A percentile compares a stretch with the other conserved stretches of the same genome.
phyloP scores from a whole-genome alignment of 768 basidiomycete species.

The Tylopilus subfusipes region DNA sequence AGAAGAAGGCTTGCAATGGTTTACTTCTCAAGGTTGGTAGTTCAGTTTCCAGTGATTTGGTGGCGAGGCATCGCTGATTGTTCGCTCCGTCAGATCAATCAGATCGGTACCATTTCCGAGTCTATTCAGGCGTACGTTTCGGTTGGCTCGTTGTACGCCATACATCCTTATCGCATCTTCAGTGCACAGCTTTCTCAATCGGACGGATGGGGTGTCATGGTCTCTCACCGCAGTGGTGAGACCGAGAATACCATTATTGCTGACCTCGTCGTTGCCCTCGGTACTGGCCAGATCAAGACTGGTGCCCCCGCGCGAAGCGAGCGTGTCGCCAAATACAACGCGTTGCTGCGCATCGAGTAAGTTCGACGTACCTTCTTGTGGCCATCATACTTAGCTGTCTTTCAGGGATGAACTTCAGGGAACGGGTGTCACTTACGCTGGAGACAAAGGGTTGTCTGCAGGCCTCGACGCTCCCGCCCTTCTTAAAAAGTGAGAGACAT shows the following conservation, averaged over 20 bases:
- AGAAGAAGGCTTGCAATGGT: constrained; percentile 99
- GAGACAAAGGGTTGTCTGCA: constrained; percentile 73
- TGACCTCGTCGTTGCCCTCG: constrained; percentile 91
- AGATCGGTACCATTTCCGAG: constrained; percentile 98
- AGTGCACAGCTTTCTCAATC: constrained; percentile 95
- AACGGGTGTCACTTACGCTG: constrained; percentile 67
- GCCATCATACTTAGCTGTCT: background rate
- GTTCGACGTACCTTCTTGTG: constrained; percentile 25
- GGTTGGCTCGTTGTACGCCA: background rate
- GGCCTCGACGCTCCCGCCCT: constrained; percentile 72
- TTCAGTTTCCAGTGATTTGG: background rate
- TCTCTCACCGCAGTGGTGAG: constrained; percentile 98
- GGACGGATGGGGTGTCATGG: constrained; percentile 99
- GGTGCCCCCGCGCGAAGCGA: constrained; percentile 95
- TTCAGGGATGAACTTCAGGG: constrained; percentile 71
- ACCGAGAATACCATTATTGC: constrained; percentile 97
- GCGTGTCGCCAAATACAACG: constrained; percentile 95
- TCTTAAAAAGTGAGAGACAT: constrained; percentile 51
- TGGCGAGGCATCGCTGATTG: background rate
- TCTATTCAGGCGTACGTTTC: constrained; percentile 91
- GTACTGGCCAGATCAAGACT: constrained; percentile 95
- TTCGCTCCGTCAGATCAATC: constrained; percentile 65
- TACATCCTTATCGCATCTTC: constrained; percentile 5
- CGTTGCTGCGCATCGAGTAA: constrained; percentile 85
- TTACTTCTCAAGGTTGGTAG: constrained; percentile 81